Percentiles rank a stretch among this genome's conserved stretches.
Conservation (phyloP, 1,139 yeast species). For the Yamadazyma dushanensis region DNA sequence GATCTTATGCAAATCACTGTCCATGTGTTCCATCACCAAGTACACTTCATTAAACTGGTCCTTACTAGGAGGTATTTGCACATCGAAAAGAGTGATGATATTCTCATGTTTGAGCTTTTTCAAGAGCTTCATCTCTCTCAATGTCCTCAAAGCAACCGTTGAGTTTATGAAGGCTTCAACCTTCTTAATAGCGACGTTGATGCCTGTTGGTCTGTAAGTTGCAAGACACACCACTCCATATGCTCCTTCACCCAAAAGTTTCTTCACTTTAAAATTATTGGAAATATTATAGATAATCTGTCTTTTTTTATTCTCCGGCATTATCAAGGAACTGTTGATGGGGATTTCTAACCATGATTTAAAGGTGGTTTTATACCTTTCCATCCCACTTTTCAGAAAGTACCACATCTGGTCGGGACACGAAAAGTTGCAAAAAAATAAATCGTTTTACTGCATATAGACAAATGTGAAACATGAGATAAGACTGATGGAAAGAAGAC, state of each 20-base stretch:
- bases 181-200: slow-evolving; percentile 44
- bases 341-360: too few species aligned
- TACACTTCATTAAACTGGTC: slow-evolving; percentile 62
- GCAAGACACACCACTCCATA: slow-evolving; percentile 48
- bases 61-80: slow-evolving; percentile 36
- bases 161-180: slow-evolving; percentile 41
- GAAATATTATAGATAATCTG: slow-evolving; percentile 32
- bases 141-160: slow-evolving; percentile 38
- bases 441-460: slow-evolving; percentile 1
- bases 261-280: slow-evolving; percentile 36
- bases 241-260: slow-evolving; percentile 49
- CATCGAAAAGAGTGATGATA: slow-evolving; percentile 37
- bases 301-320: slow-evolving; percentile 1
- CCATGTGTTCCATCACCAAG: slow-evolving; percentile 71
- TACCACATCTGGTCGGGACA: slow-evolving; percentile 9
- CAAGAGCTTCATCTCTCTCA: slow-evolving; percentile 42
- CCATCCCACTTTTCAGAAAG: slow-evolving; percentile 1
- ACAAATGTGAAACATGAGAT: slow-evolving; percentile 3
- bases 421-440: slow-evolving; percentile 6
- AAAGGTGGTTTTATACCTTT: not conserved
- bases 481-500: too few species aligned
- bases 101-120: slow-evolving; percentile 42
- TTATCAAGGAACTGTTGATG: too few species aligned
- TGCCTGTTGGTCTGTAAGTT: slow-evolving; percentile 37
- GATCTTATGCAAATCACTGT: slow-evolving; percentile 62